Evolutionary conservation across 2,329 filamentous ascomycete species (phyloP), one percentile per base, ranked within the genome.

Genomic region (Diaporthe sp.): DNA sequence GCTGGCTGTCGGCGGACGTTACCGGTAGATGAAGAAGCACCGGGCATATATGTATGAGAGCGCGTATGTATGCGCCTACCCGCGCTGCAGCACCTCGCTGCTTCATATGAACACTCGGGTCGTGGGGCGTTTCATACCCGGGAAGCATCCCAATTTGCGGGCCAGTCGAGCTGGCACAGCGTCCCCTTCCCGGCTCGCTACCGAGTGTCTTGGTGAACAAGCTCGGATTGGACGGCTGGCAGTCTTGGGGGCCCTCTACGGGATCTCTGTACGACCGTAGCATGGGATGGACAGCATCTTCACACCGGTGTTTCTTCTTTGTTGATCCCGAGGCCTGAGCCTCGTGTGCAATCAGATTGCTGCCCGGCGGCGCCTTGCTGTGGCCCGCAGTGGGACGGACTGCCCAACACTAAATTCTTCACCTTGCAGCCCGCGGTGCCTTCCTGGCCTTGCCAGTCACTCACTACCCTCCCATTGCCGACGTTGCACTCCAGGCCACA

Each of bases 61-160:
- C 64, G 64, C 30, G n/a, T 52, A 28, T 52, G 45, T 33, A 67
- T 50, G 61, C 33, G 61, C 61, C 10, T 67, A 67, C 61, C 61
- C 61, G 61, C 64, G 64, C 52, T 9, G 15, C 42, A 22, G 64
- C 28, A 52, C 2, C 45, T 6, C 13, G 6, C 7, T 25, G 38
- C 45, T 38, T 35, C 15, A 52, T 38, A 15, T 38, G 45, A 22
- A 47, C 19, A 9, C 30, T 67, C 45, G 64, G 64, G 64, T 52
- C 64, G 64, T 38, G 64, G 45, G 47, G 45, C 45, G 64, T 67
- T 38, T 52, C 64, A 52, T 50, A 28, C n/a, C 64, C 45, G 64
- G 64, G 64, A 67, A 68, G 64, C 47, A 33, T 68, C 64, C 64
- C 64, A 68, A 68, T 68, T 54, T 40, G 64, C 47, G 33, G 64